A percentile compares a stretch with the other conserved stretches of the same genome.
Evolutionary conservation across 164 flowering plant species (phyloP).

Genomic region (Macadamia integrifolia): DNA sequence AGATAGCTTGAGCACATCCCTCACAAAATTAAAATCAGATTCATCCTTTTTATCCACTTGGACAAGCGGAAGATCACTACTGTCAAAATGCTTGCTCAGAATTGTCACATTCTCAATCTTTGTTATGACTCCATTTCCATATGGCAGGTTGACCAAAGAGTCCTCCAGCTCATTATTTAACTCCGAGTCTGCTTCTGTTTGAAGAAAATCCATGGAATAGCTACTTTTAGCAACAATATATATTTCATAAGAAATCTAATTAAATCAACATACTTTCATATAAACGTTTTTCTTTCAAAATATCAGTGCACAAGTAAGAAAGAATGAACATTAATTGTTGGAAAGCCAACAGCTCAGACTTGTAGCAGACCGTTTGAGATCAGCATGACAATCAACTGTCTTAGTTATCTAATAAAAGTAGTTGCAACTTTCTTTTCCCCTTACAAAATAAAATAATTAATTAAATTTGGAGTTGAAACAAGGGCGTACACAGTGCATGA

Average conservation of each 20-base stretch:
- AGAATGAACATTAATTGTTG: no score
- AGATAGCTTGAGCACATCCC: slow-evolving; percentile 48
- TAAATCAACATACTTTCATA: no score
- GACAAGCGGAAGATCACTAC: slow-evolving; percentile 11
- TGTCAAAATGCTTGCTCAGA: neutral
- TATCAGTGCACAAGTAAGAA: no score
- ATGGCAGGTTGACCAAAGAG: slow-evolving; percentile 7
- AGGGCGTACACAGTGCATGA: no score
- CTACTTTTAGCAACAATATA: neutral
- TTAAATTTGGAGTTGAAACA: no score
- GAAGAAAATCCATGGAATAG: slow-evolving; percentile 6
- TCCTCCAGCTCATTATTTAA: slow-evolving; percentile 14
- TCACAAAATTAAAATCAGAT: slow-evolving; percentile 29
- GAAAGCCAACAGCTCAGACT: no score
- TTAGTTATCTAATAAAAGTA: no score
- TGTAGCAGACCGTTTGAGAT: no score
- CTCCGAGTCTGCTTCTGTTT: slow-evolving; percentile 18
- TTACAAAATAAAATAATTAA: no score
- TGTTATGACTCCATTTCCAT: slow-evolving; percentile 1
- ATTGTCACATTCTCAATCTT: slow-evolving; percentile 10
- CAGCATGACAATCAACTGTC: no score
- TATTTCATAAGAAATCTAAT: neutral
- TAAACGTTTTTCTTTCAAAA: no score
- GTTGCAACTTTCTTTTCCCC: no score
- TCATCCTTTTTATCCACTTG: slow-evolving; percentile 30